A percentile compares a stretch with the other conserved stretches of the same genome.
phyloP scores from a whole-genome alignment of 1,284 basidiomycete genomes.

The Salmacisia buchloeana region DNA sequence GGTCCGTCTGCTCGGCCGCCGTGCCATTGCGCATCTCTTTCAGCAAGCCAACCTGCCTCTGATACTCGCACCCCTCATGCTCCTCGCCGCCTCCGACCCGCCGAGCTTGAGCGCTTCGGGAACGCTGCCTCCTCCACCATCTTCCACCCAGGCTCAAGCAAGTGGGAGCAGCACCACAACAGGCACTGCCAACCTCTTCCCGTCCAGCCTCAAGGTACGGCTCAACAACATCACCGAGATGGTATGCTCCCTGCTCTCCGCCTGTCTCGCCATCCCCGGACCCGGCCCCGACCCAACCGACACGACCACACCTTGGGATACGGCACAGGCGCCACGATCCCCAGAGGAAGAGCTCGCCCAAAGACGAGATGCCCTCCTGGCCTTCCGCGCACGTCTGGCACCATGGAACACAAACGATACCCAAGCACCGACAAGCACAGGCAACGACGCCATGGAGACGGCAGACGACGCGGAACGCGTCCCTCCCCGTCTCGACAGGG shows the following conservation, averaged over 20 bases:
- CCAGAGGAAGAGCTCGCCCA: slow-evolving; percentile 21
- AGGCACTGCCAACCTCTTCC: slow-evolving; percentile 23
- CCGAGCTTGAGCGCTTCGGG: slow-evolving; percentile 18
- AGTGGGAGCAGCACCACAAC: slow-evolving; percentile 15
- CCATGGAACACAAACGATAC: slow-evolving; percentile 12
- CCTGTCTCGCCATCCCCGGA: slow-evolving; percentile 30
- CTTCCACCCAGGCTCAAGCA: slow-evolving; percentile 5
- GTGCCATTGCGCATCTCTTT: slow-evolving; percentile 4
- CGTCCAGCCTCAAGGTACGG: slow-evolving; percentile 11
- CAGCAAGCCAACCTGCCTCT: background rate
- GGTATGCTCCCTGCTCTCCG: slow-evolving; percentile 32
- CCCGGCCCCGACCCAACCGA: background rate
- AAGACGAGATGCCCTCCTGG: slow-evolving; percentile 19
- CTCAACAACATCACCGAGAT: slow-evolving; percentile 36
- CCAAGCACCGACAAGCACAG: background rate
- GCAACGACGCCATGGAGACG: background rate
- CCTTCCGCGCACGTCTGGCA: slow-evolving; percentile 18
- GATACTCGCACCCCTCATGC: slow-evolving; percentile 7
- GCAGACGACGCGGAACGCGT: slow-evolving; percentile 15
- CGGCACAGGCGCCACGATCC: background rate
- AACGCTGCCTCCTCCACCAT: slow-evolving; percentile 9
- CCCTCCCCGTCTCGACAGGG: background rate
- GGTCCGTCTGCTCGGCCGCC: slow-evolving; percentile 2
- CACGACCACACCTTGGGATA: background rate
- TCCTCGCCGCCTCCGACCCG: slow-evolving; percentile 11